Evolutionary conservation across 148 eudicot species (phyloP).

Genomic region (Cornus kousa): DNA sequence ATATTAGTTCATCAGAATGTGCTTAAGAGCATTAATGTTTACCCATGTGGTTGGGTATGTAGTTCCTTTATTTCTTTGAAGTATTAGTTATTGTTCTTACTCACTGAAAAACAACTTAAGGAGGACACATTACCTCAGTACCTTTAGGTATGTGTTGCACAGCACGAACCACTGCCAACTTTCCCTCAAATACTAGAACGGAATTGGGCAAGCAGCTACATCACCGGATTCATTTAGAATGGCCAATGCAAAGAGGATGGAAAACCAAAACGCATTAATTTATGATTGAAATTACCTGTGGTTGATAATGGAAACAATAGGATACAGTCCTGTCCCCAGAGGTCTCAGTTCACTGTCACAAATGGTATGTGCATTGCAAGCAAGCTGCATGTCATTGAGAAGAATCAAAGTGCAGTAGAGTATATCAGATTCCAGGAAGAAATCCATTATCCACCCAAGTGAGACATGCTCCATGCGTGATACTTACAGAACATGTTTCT

Average conservation of each 20-base stretch:
- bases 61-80: background rate
- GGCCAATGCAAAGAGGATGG: background rate
- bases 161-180: slow-evolving; percentile 76
- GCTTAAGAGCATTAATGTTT: background rate
- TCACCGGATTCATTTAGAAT: slow-evolving; percentile 26
- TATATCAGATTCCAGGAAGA: slow-evolving; percentile 1
- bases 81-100: background rate
- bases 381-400: slow-evolving; percentile 51
- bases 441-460: slow-evolving; percentile 13
- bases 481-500: background rate
- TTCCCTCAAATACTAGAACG: slow-evolving; percentile 81
- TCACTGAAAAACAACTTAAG: background rate
- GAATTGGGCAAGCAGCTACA: slow-evolving; percentile 89
- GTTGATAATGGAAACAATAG: slow-evolving; percentile 72
- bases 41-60: background rate
- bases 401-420: background rate
- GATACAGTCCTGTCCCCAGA: slow-evolving; percentile 82
- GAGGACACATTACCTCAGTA: slow-evolving; percentile 69
- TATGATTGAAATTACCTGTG: slow-evolving; percentile 56
- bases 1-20: background rate
- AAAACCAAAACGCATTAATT: background rate
- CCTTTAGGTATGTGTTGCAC: slow-evolving; percentile 82
- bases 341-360: slow-evolving; percentile 90
- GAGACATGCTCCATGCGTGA: background rate
- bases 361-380: slow-evolving; percentile 92